Evolutionary conservation across 768 basidiomycete genomes (phyloP).

Genomic region (Suillus decipiens): DNA sequence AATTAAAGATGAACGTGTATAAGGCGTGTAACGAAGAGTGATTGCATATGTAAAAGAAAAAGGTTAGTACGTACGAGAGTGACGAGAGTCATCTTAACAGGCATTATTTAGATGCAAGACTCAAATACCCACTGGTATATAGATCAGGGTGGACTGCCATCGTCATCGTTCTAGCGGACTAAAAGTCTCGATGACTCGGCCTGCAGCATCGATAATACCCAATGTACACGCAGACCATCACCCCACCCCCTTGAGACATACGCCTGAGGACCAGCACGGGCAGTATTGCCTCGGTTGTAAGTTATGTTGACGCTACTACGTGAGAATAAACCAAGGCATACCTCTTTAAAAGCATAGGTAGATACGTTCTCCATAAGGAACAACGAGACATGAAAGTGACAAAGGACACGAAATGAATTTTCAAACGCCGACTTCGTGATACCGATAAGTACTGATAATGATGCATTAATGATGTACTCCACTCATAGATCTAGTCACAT

Average conservation of each 20-base stretch:
- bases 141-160: not conserved
- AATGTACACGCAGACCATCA: not conserved
- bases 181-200: not conserved
- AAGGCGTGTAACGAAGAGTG: too few relatives aligned
- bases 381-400: too few relatives aligned
- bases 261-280: not conserved
- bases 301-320: not conserved
- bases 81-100: too few relatives aligned
- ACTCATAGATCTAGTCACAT: constrained; percentile 23
- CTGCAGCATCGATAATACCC: not conserved
- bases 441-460: too few relatives aligned
- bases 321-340: not conserved
- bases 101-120: too few relatives aligned
- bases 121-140: too few relatives aligned
- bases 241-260: not conserved
- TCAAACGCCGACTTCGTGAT: too few relatives aligned
- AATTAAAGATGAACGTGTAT: too few relatives aligned
- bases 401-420: too few relatives aligned
- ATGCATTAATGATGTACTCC: too few relatives aligned
- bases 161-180: not conserved
- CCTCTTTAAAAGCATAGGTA: not conserved
- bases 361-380: not conserved
- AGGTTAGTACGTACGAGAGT: too few relatives aligned
- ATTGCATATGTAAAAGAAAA: too few relatives aligned
- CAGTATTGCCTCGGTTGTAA: not conserved